Evolutionary conservation across 2,329 filamentous ascomycete genomes (phyloP), one percentile per base, ranked within the genome.

Genomic region (Rutstroemia sydowiana): DNA sequence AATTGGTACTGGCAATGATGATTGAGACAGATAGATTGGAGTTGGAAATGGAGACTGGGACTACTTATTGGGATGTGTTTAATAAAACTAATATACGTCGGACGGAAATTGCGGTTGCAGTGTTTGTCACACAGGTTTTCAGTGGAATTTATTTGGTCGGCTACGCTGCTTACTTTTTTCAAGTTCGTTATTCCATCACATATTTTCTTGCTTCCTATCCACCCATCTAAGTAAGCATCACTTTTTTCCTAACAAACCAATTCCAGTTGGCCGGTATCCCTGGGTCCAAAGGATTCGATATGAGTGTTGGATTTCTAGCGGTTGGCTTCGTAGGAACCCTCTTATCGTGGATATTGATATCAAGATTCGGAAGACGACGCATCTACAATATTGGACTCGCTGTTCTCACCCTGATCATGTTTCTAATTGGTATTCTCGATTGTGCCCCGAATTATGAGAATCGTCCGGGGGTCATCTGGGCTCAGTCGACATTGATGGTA

Each of bases 311-410:
- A 63, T 83, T 76, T 44, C 81, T 81, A 0, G 78, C 74, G 37
- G 76, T 85, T 1, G 78, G 82, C 60, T 72, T 69, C 65, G 66
- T 85, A 61, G 74, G 81, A 55, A 79, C 81, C 63, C 81, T 82
- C 73, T 70, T 81, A 30, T 85, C 81, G 45, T 85, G 82, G 82
- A 67, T 83, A 48, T 72, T 85, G 42, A 84, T 80, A 16, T 74
- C 75, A 0, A 82, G 79, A 65, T 72, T 79, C 49, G 80, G 81
- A 61, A 76, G 81, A 48, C 78, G 81, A 45, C 74, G 75, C 36
- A 82, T 84, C 65, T 84, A 84, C 65, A 71, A 83, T 50, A 81
- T 75, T 69, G 81, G 81, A 53, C 75, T 63, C 2, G 45, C 75
- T 10, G 61, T 70, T n/a, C 72, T 76, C 65, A 81, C 81, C 64